A percentile compares a stretch with the other conserved stretches of the same genome.
These are phyloP conservation scores for Manihot esculenta DNA, from an alignment of 441 rosid genomes.

Conservation along the genomic window DNA sequence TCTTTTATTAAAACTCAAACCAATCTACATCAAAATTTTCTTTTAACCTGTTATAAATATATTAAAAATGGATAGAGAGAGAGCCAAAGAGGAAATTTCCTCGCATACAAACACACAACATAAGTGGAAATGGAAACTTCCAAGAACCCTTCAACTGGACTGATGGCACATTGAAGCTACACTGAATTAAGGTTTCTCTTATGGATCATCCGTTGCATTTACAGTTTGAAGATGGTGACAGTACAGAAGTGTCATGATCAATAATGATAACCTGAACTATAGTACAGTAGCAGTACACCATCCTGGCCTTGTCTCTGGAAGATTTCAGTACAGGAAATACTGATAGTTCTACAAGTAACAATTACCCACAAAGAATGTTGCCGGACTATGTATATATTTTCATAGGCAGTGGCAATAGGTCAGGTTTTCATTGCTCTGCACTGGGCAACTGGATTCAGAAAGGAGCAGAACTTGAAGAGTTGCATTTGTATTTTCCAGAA, in stretches of 20 bases:
- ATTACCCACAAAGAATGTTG: background rate
- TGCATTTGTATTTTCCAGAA: too few relatives aligned
- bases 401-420: too few relatives aligned
- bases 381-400: too few relatives aligned
- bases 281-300: background rate
- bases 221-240: background rate
- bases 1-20: slow-evolving; percentile 10
- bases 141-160: slow-evolving; percentile 24
- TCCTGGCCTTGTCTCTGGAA: background rate
- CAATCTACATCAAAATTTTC: slow-evolving; percentile 1
- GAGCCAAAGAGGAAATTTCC: slow-evolving; percentile 53
- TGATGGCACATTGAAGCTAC: background rate
- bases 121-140: slow-evolving; percentile 38
- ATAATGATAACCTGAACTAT: background rate
- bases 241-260: background rate
- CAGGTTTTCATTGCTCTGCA: too few relatives aligned
- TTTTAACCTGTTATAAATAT: slow-evolving; percentile 27
- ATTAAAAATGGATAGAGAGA: slow-evolving; percentile 21
- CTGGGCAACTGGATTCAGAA: too few relatives aligned
- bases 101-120: slow-evolving; percentile 11
- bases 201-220: background rate
- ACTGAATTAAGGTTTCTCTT: background rate
- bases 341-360: background rate
- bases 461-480: too few relatives aligned
- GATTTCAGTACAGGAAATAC: background rate